phyloP scores from a whole-genome alignment of 371 early-diverging fungal genomes.

The Batkoa obscura region DNA sequence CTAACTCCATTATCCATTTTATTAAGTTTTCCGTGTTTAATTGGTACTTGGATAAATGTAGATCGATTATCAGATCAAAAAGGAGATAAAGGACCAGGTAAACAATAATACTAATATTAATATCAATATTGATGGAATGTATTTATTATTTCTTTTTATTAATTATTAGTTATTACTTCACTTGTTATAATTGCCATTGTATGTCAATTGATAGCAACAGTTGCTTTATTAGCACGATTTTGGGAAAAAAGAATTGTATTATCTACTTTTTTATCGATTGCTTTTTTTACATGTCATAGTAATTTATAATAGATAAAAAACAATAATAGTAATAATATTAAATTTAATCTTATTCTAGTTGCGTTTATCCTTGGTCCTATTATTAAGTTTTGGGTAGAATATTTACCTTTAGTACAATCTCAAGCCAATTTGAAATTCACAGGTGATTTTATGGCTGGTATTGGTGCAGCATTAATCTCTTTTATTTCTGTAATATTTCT shows the following conservation, averaged over 20 bases:
- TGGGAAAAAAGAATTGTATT: constrained; percentile 1
- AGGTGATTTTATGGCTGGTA: background rate
- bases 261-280: background rate
- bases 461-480: background rate
- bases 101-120: background rate
- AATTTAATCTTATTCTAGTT: background rate
- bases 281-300: background rate
- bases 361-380: background rate
- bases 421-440: background rate
- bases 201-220: background rate
- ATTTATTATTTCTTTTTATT: too few relatives aligned
- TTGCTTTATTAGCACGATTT: constrained; percentile 1
- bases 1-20: background rate
- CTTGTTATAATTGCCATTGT: background rate
- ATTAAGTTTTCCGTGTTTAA: background rate
- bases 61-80: background rate
- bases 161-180: background rate
- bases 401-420: too few relatives aligned
- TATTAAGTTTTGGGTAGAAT: background rate
- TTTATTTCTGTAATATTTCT: background rate
- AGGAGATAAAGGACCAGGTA: background rate
- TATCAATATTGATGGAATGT: too few relatives aligned
- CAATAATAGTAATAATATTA: background rate
- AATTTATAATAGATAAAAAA: background rate
- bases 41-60: background rate